Evolutionary conservation across 2,329 filamentous ascomycete species (phyloP).

Genomic region (Fusarium nematophilum): DNA sequence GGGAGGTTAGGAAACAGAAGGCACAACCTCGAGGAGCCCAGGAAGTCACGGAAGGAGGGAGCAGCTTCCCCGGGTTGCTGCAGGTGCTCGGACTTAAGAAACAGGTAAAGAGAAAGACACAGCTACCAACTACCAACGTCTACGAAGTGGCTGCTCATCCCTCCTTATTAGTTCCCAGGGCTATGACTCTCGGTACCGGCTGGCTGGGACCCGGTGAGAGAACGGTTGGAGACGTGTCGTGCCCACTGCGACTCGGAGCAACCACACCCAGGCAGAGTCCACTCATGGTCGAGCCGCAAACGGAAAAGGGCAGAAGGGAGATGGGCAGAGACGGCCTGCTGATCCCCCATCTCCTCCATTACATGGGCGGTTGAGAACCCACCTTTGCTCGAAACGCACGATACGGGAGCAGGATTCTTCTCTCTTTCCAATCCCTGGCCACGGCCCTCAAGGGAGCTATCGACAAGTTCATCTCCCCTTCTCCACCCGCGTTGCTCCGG

Average conservation of each 20-base stretch:
- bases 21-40: slow-evolving; percentile 7
- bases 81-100: slow-evolving; percentile 20
- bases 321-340: slow-evolving; percentile 3
- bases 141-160: slow-evolving; percentile 34
- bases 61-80: slow-evolving; percentile 1
- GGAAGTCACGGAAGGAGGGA: slow-evolving; percentile 2
- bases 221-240: slow-evolving; percentile 28
- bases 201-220: slow-evolving; percentile 41
- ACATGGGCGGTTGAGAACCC: slow-evolving; percentile 4
- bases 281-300: slow-evolving; percentile 27
- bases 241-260: slow-evolving; percentile 26
- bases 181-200: slow-evolving; percentile 39
- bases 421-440: slow-evolving; percentile 11
- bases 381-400: background rate
- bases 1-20: slow-evolving; percentile 13
- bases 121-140: slow-evolving; percentile 4
- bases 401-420: background rate
- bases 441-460: slow-evolving; percentile 14
- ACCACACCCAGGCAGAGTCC: slow-evolving; percentile 30
- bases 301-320: slow-evolving; percentile 13
- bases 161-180: slow-evolving; percentile 35
- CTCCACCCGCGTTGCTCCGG: slow-evolving; percentile 27
- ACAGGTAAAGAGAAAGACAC: slow-evolving; percentile 12
- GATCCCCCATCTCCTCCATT: background rate
- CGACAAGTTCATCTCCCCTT: slow-evolving; percentile 29